Evolutionary conservation across 164 flowering plant genomes (phyloP), one percentile per base, ranked within the genome.

Genomic region (Magnolia changhungtana): DNA sequence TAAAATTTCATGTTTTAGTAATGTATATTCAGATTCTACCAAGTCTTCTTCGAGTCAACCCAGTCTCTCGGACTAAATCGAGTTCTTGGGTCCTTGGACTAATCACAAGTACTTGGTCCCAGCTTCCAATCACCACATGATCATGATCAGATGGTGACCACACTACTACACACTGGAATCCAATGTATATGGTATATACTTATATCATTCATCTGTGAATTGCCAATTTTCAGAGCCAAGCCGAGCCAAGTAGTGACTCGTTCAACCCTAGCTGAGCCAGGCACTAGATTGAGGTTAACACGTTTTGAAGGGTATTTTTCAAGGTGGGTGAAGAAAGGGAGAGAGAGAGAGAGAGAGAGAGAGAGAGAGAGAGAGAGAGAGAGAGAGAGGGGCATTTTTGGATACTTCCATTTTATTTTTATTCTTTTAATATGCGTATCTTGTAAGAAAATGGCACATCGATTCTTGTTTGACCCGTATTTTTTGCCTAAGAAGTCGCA

Each of bases 391-490:
- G 19, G 19, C 9, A 18, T 7, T 18, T n/a, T 63, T n/a, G 65
- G 21, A 66, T 74, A 24, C 50, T 23, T 64, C 7, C 13, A 65
- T 23, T 27, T 51, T 52, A 75, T 67, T 51, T 68, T 68, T 29
- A 2, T 37, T 68, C 11, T 65, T 65, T 23, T 0, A 65, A 65
- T 3, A 65, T 68, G 72, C 73, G 70, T 75, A 75, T 68, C 67
- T 55, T 75, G 71, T 23, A 75, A 75, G 78, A 29, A 58, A 68
- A 58, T 69, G 65, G 50, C 73, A 31, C 72, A 75, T 75, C 63
- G 31, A 29, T 79, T 77, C 75, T 82, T 61, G 82, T 82, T 82
- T 82, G 82, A 82, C 82, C 84, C 84, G 78, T 50, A 77, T 74
- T 77, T 72, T 72, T 14, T 37, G 84, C 76, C 84, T 74, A 16